These are phyloP conservation scores for Citrus reticulata DNA, from an alignment of 345 rosid species.

Conservation along the genomic window DNA sequence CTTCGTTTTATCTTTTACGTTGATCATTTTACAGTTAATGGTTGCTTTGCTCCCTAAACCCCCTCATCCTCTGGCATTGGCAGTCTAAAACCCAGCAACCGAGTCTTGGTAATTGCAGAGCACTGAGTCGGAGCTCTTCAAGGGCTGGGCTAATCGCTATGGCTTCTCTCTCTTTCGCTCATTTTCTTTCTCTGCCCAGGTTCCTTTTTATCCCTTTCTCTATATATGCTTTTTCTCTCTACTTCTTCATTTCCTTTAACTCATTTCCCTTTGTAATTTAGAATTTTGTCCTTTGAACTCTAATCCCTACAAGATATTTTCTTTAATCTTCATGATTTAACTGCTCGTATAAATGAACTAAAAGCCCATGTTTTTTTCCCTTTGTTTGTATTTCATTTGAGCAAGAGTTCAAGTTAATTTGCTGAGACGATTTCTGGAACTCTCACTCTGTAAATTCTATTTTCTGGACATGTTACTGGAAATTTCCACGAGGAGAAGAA, in stretches of 20 bases:
- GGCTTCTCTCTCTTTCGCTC: slow-evolving; percentile 66
- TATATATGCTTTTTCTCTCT: not conserved
- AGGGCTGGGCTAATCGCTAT: slow-evolving; percentile 18
- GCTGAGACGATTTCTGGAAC: not conserved
- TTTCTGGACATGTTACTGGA: not conserved
- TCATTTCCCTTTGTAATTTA: not conserved
- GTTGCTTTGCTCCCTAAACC: not conserved
- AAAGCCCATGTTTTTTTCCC: not conserved
- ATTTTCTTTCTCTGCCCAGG: slow-evolving; percentile 64
- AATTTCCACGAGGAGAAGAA: not conserved
- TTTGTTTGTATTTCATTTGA: slow-evolving; percentile 6
- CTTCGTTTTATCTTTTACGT: not conserved
- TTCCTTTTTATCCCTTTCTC: slow-evolving; percentile 24
- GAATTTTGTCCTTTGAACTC: not conserved
- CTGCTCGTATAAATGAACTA: not conserved
- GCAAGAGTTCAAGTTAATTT: not conserved
- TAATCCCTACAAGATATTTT: not conserved
- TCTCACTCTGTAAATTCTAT: not conserved
- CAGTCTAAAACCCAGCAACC: not conserved
- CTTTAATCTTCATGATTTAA: not conserved
- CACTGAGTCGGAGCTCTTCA: not conserved
- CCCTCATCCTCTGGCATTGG: not conserved
- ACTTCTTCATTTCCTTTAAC: not conserved
- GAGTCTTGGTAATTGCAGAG: not conserved
- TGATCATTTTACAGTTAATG: not conserved